Base-by-base conservation (phyloP, 2,329 filamentous ascomycete species). In the Aspergillus brasiliensis region DNA sequence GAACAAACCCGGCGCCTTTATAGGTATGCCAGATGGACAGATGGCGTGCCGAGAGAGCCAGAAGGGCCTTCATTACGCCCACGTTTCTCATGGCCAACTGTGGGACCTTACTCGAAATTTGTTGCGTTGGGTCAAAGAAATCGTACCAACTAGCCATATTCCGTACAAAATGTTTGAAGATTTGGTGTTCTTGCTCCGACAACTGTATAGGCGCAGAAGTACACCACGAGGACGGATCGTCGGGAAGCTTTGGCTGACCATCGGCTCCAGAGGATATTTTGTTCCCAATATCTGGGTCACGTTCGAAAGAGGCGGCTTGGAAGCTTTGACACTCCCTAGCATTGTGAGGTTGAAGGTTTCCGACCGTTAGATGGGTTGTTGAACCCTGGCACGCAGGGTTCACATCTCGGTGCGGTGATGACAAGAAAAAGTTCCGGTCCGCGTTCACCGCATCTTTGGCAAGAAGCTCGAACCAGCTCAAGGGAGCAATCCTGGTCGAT, bases 1-100 rank as follows among this genome's bases (percentile, higher is more conserved):
- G 37, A 15, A 23, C n/a, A 2, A 46, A 23, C 2, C 27, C 46
- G 1, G 31, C 31, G 3, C 21, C 56, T 28, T 57, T 51, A 8
- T 21, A 57, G 59, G 46, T 57, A 57, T 60, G 60, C 63, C 56
- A 65, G 25, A 82, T 74, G 2, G 79, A 81, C 52, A 81, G 70
- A 65, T 85, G 82, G 11, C 82, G 76, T n/a, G 82, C 80, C 8
- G 83, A 81, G 2, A 87, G 75, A 1, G 84, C 85, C 3, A 87
- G 74, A 5, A 87, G 77, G 15, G 84, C 83, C 63, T 84, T 85
- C 75, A 87, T 79, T 3, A 87, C 67, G 0, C 85, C 85, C 25
- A 80, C 73, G 63, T 87, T 87, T 27, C 80, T 78, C 58, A 85
- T 71, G 2, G 82, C 80, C 56, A 76, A 59, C 65, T 76, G 71